Evolutionary conservation across 2,329 filamentous ascomycete genomes (phyloP), one percentile per base, ranked within the genome.

Genomic region (Trichoderma sp.): DNA sequence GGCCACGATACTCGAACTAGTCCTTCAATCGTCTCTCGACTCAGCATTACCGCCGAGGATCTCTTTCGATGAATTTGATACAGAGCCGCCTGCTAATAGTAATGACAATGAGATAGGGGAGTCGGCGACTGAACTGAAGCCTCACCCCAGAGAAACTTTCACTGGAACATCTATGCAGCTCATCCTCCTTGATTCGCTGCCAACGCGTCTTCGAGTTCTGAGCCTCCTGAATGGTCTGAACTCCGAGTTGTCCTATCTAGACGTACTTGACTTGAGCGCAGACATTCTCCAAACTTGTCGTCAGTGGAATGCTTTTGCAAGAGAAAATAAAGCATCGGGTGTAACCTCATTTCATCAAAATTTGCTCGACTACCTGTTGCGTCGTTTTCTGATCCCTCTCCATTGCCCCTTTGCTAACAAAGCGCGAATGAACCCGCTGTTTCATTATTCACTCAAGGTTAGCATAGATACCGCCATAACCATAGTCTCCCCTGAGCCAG

Each of bases 1-100:
- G 87, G 81, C 82, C 6, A 86, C 84, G 0, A 81, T 87, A 13
- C 68, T 87, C 3, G 86, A 88, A 72, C 74, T 88, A 1, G 81
- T 82, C n/a, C 67, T 87, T 12, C 83, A 86, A 72, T 77, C 81
- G 1, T 80, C 83, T n/a, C 75, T 86, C 19, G 82, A 85, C 67
- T 80, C 83, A 0, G 85, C 85, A 1, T 82, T 83, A 1, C 80
- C 82, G 2, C 83, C 84, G 2, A 75, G 85, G 8, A 75, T 87
- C 9, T 78, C 80, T 0, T 59, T 73, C 0, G 72, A 80, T 13
- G 82, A 86, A 61, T 87, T 82, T 66, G 85, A 88, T 68, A 83
- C 84, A 0, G 77, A 76, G 12, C 76, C 79, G 1, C 85, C 86
- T 0, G 76, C 79, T 0, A 85, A 88, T 67, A 27, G 53, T 76